Evolutionary conservation across 352 stramenopile species (phyloP).

Genomic region (Phytophthora pistaciae): DNA sequence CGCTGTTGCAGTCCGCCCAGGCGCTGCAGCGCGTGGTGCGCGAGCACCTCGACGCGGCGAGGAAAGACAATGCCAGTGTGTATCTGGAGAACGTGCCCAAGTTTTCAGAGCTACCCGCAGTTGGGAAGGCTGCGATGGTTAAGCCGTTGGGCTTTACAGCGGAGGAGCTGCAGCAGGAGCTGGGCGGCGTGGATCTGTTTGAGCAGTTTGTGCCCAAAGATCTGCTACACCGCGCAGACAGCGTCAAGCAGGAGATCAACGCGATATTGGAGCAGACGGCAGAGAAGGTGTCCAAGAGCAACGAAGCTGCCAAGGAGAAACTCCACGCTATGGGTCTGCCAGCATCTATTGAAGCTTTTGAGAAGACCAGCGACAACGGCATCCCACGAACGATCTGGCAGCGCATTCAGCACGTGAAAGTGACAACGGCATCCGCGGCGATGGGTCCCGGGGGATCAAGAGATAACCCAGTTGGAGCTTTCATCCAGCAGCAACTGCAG

Average conservation of each 20-base stretch:
- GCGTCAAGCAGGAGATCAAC: slow-evolving; percentile 60
- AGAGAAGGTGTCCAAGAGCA: slow-evolving; percentile 55
- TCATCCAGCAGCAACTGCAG: slow-evolving; percentile 58
- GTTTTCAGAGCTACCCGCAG: slow-evolving; percentile 54
- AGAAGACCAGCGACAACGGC: slow-evolving; percentile 68
- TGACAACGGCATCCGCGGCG: slow-evolving; percentile 21
- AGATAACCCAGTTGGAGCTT: slow-evolving; percentile 41
- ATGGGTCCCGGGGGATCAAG: slow-evolving; percentile 30
- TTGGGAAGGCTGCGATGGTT: slow-evolving; percentile 80
- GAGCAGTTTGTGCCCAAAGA: slow-evolving; percentile 71
- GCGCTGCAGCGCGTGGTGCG: slow-evolving; percentile 65
- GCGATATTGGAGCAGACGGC: slow-evolving; percentile 49
- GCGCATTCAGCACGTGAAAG: slow-evolving; percentile 63
- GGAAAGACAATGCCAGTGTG: slow-evolving; percentile 86
- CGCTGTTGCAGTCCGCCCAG: slow-evolving; percentile 62
- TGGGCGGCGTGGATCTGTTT: slow-evolving; percentile 72
- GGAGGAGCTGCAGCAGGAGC: slow-evolving; percentile 65
- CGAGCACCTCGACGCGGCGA: slow-evolving; percentile 63
- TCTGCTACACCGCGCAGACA: slow-evolving; percentile 54
- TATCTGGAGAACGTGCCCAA: slow-evolving; percentile 83
- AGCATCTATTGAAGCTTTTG: slow-evolving; percentile 83
- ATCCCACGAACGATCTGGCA: slow-evolving; percentile 66
- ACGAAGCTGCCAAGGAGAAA: slow-evolving; percentile 59
- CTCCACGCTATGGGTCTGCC: slow-evolving; percentile 70
- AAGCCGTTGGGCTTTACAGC: slow-evolving; percentile 54